Evolutionary conservation across 2,329 filamentous ascomycete genomes (phyloP), one percentile per base, ranked within the genome.

Genomic region (Colletotrichum lindemuthianum): DNA sequence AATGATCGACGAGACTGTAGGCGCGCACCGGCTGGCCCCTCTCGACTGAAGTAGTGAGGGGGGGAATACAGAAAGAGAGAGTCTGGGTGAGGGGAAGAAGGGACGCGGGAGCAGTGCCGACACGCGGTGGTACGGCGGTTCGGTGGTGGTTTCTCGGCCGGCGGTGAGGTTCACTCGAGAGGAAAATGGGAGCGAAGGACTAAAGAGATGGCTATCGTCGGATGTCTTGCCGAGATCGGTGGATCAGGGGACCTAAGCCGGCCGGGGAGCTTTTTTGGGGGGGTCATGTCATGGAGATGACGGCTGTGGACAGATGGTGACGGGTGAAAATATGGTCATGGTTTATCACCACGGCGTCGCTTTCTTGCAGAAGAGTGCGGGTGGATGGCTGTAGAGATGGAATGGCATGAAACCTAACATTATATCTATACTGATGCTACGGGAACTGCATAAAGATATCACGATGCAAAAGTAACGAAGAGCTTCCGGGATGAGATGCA

Each of bases 121-220:
- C 24, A 49, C 48, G 37, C 49, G n/a, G 48, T 48, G 47, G 34
- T 53, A 44, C 49, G 44, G 33, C 43, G 8, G 24, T 48, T 33
- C 15, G 12, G 13, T 13, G 32, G 10, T 9, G 15, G 32, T n/a
- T 39, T 50, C 13, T 33, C 34, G 63, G 41, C 34, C 45, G 59
- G 24, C 41, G 52, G 47, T 60, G 40, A 53, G 16, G 39, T 54
- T 36, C 24, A 24, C 24, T 54, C 57, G 43, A 49, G 32, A 32
- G 32, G 41, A 45, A 51, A 47, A 43, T 32, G 33, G 36, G 57
- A 48, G 56, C 15, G 11, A 11, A 16, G 9, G 61, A 45, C 16
- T 13, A n/a, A 43, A 56, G 61, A 51, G 52, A 61, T 65, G 63
- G 63, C 51, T 65, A 65, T 63, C 63, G 52, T 65, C 63, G 63